Evolutionary conservation across 2,329 filamentous ascomycete species (phyloP).

Genomic region (Akanthomyces muscarius): DNA sequence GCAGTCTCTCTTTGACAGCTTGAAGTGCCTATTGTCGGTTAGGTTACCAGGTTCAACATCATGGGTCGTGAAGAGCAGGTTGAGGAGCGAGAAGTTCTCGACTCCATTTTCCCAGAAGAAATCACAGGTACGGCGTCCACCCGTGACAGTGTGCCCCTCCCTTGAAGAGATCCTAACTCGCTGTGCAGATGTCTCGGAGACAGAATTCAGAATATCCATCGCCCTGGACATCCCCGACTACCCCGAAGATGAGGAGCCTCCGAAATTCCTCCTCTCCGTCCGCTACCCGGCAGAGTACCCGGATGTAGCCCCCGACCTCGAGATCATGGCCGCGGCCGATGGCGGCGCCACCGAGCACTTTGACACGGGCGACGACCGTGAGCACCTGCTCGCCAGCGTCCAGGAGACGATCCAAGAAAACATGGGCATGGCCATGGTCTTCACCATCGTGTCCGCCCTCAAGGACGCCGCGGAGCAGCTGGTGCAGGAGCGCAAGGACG

Average conservation of each 20-base stretch:
- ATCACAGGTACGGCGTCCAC: conserved; percentile 65
- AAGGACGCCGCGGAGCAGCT: conserved; percentile 90
- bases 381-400: conserved; percentile 65
- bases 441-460: conserved; percentile 79
- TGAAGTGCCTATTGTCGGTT: background rate
- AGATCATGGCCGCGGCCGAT: conserved; percentile 71
- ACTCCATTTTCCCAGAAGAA: conserved; percentile 97
- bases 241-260: conserved; percentile 59
- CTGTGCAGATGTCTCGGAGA: conserved; percentile 77
- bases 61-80: conserved; percentile 83
- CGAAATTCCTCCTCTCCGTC: conserved; percentile 76
- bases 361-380: conserved; percentile 76
- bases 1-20: conserved; percentile 1
- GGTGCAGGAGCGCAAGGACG: conserved; percentile 68
- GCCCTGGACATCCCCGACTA: conserved; percentile 72
- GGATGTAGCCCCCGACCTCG: conserved; percentile 77
- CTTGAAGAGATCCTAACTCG: conserved; percentile 1
- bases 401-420: conserved; percentile 82
- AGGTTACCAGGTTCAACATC: background rate
- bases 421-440: conserved; percentile 96
- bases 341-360: conserved; percentile 66
- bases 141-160: background rate
- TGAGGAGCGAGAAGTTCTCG: conserved; percentile 95
- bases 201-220: conserved; percentile 81
- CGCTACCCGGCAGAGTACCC: conserved; percentile 89